phyloP scores from a whole-genome alignment of 352 stramenopile genomes.

The Peronospora destructor region DNA sequence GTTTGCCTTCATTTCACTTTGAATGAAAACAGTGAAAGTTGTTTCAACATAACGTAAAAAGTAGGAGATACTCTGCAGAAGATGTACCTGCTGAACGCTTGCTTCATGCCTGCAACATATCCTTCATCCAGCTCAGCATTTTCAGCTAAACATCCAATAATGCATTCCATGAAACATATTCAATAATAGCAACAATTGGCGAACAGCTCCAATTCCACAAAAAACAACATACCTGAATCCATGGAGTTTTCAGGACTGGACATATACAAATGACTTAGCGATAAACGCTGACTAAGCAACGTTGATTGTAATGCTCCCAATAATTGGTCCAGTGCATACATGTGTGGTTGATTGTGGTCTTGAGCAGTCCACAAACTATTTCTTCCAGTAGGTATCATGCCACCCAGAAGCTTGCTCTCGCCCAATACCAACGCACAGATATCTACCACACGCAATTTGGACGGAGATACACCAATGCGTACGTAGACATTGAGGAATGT shows the following conservation, averaged over 20 bases:
- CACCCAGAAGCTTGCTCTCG: conserved; percentile 60
- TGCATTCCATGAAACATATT: background rate
- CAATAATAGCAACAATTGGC: background rate
- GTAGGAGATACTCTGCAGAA: background rate
- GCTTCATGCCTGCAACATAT: conserved; percentile 61
- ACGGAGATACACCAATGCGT: conserved; percentile 60
- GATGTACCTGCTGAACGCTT: conserved; percentile 30
- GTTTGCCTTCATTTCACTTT: conserved; percentile 79
- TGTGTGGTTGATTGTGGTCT: conserved; percentile 35
- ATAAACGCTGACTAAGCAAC: conserved; percentile 58
- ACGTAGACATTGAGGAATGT: conserved; percentile 75
- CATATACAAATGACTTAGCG: conserved; percentile 72
- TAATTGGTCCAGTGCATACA: conserved; percentile 56
- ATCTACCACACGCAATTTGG: conserved; percentile 69
- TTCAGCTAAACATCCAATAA: conserved; percentile 14
- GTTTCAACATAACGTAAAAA: conserved; percentile 6
- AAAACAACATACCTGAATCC: conserved; percentile 34
- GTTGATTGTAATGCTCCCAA: conserved; percentile 63
- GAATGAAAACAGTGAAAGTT: background rate
- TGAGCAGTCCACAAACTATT: conserved; percentile 30
- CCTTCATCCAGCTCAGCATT: conserved; percentile 57
- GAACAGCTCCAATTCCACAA: background rate
- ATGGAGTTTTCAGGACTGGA: conserved; percentile 62
- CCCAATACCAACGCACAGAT: conserved; percentile 57
- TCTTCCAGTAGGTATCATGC: conserved; percentile 38